A percentile compares a stretch with the other conserved stretches of the same genome.
These are phyloP conservation scores for Vitis amurensis DNA, from an alignment of 164 flowering plant genomes.

Conservation along the genomic window DNA sequence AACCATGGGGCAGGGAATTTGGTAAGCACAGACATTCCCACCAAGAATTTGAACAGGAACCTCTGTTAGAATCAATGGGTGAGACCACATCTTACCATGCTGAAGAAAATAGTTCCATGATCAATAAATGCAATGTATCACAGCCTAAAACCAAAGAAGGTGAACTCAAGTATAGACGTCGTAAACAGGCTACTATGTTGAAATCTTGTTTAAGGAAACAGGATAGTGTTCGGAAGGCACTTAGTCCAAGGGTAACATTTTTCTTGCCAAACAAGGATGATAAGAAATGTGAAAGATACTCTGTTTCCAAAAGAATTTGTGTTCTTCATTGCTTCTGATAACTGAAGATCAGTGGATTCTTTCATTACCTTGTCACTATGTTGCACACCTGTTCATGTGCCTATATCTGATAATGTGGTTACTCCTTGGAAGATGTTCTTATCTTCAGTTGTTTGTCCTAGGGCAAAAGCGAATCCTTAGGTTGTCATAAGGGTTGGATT, in stretches of 20 bases:
- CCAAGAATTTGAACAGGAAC: neutral
- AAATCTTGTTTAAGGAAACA: conserved; percentile 37
- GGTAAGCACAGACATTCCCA: neutral
- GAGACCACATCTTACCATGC: neutral
- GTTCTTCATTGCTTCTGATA: too few relatives aligned
- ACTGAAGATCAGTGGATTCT: too few relatives aligned
- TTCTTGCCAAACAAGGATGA: conserved; percentile 9
- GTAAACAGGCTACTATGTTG: neutral
- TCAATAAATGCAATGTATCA: neutral
- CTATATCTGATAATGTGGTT: too few relatives aligned
- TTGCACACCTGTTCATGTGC: too few relatives aligned
- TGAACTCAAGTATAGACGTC: neutral
- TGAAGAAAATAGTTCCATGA: neutral
- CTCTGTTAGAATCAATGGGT: neutral
- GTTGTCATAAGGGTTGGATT: too few relatives aligned
- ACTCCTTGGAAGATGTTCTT: too few relatives aligned
- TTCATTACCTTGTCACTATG: too few relatives aligned
- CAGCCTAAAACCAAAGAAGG: neutral
- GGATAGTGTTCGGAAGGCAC: conserved; percentile 22
- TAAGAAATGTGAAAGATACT: neutral
- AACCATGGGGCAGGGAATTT: conserved; percentile 1
- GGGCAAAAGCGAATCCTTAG: too few relatives aligned
- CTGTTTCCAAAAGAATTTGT: neutral
- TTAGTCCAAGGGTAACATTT: conserved; percentile 32
- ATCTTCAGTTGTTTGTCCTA: too few relatives aligned